Percentiles rank a stretch among this genome's conserved stretches.
Conservation (phyloP, 2,329 filamentous ascomycete species). For the Colletotrichum orchidophilum region DNA sequence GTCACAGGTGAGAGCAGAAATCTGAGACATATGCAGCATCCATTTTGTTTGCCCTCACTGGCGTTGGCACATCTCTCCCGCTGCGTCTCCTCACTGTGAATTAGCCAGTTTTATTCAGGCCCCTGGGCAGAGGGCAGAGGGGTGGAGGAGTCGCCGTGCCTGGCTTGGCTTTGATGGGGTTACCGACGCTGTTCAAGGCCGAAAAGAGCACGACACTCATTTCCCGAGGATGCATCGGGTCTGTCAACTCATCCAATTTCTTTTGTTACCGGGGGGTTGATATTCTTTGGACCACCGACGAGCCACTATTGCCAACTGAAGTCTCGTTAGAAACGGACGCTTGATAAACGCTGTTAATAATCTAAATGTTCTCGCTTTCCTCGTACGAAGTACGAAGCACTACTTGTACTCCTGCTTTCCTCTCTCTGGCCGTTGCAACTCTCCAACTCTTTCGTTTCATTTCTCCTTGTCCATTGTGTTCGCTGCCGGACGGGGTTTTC, state of each 20-base stretch:
- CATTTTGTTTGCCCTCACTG: background rate
- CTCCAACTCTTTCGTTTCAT: background rate
- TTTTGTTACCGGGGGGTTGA: background rate
- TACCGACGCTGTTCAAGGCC: background rate
- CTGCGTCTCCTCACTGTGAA: background rate
- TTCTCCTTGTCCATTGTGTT: background rate
- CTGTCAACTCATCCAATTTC: background rate
- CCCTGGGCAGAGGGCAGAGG: background rate
- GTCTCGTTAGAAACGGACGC: too few species aligned
- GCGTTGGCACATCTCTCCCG: background rate
- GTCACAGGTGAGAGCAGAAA: background rate
- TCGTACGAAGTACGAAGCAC: background rate
- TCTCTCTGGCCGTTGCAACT: background rate
- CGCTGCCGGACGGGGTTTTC: background rate
- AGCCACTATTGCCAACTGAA: background rate
- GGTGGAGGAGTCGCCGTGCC: background rate
- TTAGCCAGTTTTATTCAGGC: background rate
- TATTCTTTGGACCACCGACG: background rate
- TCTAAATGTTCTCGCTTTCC: background rate
- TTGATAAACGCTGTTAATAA: background rate
- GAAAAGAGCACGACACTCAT: background rate
- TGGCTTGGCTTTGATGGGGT: background rate
- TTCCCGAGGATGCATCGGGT: background rate
- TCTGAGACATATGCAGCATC: slow-evolving; percentile 16
- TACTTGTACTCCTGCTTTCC: background rate